phyloP scores from a whole-genome alignment of 2,329 filamentous ascomycete genomes.

The Aspergillus eucalypticola region DNA sequence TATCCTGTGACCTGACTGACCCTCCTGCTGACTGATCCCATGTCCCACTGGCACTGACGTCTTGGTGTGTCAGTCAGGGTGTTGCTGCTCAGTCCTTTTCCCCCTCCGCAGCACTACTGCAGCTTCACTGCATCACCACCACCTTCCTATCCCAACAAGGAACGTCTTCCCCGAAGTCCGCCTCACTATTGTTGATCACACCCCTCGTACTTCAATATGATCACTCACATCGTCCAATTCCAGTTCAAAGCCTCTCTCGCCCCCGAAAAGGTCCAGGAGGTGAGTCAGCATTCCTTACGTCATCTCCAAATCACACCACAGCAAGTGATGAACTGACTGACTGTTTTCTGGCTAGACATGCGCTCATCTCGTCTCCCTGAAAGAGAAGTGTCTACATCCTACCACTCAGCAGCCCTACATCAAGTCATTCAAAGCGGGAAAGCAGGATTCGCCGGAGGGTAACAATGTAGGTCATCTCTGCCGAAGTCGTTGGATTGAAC shows the following conservation, averaged over 20 bases:
- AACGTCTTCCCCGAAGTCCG: background rate
- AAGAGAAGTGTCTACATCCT: slow-evolving; percentile 61
- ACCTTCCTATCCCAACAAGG: background rate
- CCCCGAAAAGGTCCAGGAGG: slow-evolving; percentile 56
- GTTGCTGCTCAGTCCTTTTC: too few relatives aligned
- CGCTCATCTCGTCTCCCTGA: slow-evolving; percentile 57
- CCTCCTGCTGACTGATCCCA: too few relatives aligned
- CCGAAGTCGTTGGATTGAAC: background rate
- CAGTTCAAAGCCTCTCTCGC: slow-evolving; percentile 59
- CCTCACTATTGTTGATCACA: background rate
- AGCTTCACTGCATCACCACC: too few relatives aligned
- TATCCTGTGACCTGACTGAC: too few relatives aligned
- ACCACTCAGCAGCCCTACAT: slow-evolving; percentile 62
- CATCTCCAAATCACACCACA: background rate
- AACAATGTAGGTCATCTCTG: slow-evolving; percentile 51
- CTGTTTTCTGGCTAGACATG: slow-evolving; percentile 49
- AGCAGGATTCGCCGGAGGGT: slow-evolving; percentile 63
- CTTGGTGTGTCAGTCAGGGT: too few relatives aligned
- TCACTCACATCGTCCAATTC: slow-evolving; percentile 68
- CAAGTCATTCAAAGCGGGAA: slow-evolving; percentile 59
- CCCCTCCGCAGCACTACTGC: too few relatives aligned
- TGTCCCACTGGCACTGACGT: too few relatives aligned
- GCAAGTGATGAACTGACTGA: background rate
- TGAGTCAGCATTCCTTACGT: slow-evolving; percentile 37
- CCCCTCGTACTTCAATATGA: slow-evolving; percentile 19